phyloP scores from a whole-genome alignment of 805 yeast species.

The Jamesozyma gamospora region DNA sequence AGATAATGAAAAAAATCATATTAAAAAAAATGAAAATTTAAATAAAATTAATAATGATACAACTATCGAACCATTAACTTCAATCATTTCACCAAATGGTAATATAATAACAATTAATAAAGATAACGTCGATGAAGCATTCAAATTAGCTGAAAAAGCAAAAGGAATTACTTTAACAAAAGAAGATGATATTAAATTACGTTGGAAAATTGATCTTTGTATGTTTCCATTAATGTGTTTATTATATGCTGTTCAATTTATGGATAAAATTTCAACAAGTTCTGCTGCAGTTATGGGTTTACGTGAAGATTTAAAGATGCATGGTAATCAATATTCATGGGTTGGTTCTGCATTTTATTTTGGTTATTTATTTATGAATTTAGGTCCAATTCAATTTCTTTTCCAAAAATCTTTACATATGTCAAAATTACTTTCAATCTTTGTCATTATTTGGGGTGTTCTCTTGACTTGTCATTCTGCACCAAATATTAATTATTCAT shows the following conservation, averaged over 20 bases:
- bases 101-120: slow-evolving; percentile 24
- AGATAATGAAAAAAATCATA: slow-evolving; percentile 1
- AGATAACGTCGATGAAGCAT: slow-evolving; percentile 39
- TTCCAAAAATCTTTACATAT: slow-evolving; percentile 46
- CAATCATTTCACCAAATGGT: slow-evolving; percentile 22
- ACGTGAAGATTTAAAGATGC: slow-evolving; percentile 36
- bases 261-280: slow-evolving; percentile 49
- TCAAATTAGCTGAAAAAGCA: slow-evolving; percentile 32
- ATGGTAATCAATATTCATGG: slow-evolving; percentile 39
- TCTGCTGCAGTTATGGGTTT: slow-evolving; percentile 47
- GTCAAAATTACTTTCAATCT: slow-evolving; percentile 38
- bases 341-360: slow-evolving; percentile 51
- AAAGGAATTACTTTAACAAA: slow-evolving; percentile 24
- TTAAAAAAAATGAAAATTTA: too few species aligned
- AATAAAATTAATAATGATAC: neutral
- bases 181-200: slow-evolving; percentile 29
- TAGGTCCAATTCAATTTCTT: slow-evolving; percentile 25
- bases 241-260: slow-evolving; percentile 42
- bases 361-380: slow-evolving; percentile 52
- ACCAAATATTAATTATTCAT: slow-evolving; percentile 36
- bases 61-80: slow-evolving; percentile 3
- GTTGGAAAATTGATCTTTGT: slow-evolving; percentile 42
- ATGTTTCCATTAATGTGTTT: slow-evolving; percentile 43
- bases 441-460: slow-evolving; percentile 54
- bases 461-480: slow-evolving; percentile 42